Percentiles rank a stretch among this genome's conserved stretches.
These are phyloP conservation scores for Zea luxurians DNA, from an alignment of 176 grass and related monocot species.

Conservation along the genomic window DNA sequence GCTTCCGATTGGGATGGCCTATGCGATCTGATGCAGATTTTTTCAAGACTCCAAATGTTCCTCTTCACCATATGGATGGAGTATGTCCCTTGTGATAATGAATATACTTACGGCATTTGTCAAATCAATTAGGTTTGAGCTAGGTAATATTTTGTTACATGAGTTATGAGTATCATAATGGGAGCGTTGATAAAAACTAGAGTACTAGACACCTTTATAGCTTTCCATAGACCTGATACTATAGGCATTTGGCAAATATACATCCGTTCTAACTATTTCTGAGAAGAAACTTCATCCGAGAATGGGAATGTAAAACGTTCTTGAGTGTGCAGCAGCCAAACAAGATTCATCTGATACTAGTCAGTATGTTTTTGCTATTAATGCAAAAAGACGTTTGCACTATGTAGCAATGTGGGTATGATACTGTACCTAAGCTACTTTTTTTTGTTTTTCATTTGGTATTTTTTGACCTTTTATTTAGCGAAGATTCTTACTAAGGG, in stretches of 20 bases:
- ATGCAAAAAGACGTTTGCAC: background rate
- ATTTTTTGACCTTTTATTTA: background rate
- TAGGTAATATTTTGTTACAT: conserved; percentile 3
- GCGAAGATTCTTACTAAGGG: conserved; percentile 1
- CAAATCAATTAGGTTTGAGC: background rate
- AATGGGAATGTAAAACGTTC: background rate
- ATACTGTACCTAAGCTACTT: background rate
- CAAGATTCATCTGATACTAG: background rate
- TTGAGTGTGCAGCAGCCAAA: background rate
- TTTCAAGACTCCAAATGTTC: conserved; percentile 52
- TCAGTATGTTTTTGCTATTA: background rate
- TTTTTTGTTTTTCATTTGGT: background rate
- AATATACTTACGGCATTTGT: background rate
- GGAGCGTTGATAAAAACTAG: background rate
- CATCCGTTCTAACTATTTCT: conserved; percentile 13
- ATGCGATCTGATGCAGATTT: conserved; percentile 93
- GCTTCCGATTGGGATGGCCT: conserved; percentile 92
- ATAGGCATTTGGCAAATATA: conserved; percentile 4
- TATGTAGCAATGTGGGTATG: background rate
- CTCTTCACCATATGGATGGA: conserved; percentile 33
- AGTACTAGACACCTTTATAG: background rate
- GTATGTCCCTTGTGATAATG: conserved; percentile 43
- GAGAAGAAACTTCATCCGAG: background rate
- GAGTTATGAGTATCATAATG: background rate
- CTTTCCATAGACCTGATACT: background rate